Conservation (phyloP, 169 alveolate species). For the Eimeria sp. region DNA sequence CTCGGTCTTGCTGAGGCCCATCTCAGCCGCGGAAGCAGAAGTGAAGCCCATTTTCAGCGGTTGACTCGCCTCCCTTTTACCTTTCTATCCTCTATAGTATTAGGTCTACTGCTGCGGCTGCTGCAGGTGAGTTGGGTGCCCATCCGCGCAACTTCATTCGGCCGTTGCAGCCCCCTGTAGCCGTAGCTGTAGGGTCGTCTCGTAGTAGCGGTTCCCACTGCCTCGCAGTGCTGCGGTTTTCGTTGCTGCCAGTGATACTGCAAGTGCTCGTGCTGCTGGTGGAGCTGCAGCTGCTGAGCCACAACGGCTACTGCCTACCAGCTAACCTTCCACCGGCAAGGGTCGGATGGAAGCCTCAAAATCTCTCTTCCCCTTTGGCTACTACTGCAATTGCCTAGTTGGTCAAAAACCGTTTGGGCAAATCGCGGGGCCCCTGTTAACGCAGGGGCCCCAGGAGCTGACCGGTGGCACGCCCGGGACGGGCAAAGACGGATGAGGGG, state of each 20-base stretch:
- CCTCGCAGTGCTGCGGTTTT: background rate
- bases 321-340: background rate
- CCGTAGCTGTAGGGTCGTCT: background rate
- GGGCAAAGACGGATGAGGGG: background rate
- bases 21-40: constrained; percentile 79
- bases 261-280: constrained; percentile 11
- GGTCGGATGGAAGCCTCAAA: background rate
- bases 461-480: constrained; percentile 46
- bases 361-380: constrained; percentile 11
- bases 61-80: background rate
- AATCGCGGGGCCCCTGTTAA: background rate
- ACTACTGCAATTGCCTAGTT: constrained; percentile 3
- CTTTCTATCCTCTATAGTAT: background rate
- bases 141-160: constrained; percentile 37
- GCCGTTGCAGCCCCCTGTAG: constrained; percentile 48
- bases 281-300: constrained; percentile 9
- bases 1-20: constrained; percentile 81
- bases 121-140: constrained; percentile 17
- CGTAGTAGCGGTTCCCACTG: background rate
- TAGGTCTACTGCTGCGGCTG: background rate
- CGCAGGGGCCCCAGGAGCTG: constrained; percentile 48
- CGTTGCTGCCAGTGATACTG: background rate
- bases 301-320: background rate
- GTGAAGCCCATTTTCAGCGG: constrained; percentile 55
- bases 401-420: constrained; percentile 8